Conservation (phyloP, 352 stramenopile species). For the Phytophthora nicotianae region DNA sequence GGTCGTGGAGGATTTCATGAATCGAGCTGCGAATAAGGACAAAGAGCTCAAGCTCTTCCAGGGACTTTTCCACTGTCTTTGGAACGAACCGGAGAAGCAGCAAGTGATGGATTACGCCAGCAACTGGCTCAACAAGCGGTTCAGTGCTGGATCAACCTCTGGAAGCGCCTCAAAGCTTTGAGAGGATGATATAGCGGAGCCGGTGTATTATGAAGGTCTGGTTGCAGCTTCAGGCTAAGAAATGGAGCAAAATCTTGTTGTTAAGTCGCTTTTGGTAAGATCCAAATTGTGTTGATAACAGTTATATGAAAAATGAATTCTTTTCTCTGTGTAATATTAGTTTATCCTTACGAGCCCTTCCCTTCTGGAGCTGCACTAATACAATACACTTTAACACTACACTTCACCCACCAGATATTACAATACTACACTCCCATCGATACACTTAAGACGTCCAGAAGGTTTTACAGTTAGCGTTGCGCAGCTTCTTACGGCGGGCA, state of each 20-base stretch:
- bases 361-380: slow-evolving; percentile 10
- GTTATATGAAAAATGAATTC: slow-evolving; percentile 2
- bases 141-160: slow-evolving; percentile 10
- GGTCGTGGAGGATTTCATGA: slow-evolving; percentile 52
- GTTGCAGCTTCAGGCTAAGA: too few species aligned
- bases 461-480: neutral
- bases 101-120: slow-evolving; percentile 46
- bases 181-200: neutral
- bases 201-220: too few species aligned
- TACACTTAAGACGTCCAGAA: slow-evolving; percentile 7
- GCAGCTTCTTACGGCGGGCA: slow-evolving; percentile 31
- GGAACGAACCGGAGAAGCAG: slow-evolving; percentile 66
- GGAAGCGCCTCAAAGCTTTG: slow-evolving; percentile 29
- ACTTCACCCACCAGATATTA: slow-evolving; percentile 5
- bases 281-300: too few species aligned
- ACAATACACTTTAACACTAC: slow-evolving; percentile 13
- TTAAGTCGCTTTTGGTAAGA: too few species aligned
- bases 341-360: slow-evolving; percentile 23
- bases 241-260: too few species aligned
- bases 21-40: slow-evolving; percentile 43
- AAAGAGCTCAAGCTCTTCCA: slow-evolving; percentile 68
- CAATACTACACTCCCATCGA: slow-evolving; percentile 10
- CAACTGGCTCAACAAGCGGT: slow-evolving; percentile 50
- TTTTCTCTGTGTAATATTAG: slow-evolving; percentile 14
- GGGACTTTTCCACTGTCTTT: slow-evolving; percentile 59